Evolutionary conservation across 352 stramenopile genomes (phyloP), one percentile per base, ranked within the genome.

Genomic region (Phytopythium sindhum): DNA sequence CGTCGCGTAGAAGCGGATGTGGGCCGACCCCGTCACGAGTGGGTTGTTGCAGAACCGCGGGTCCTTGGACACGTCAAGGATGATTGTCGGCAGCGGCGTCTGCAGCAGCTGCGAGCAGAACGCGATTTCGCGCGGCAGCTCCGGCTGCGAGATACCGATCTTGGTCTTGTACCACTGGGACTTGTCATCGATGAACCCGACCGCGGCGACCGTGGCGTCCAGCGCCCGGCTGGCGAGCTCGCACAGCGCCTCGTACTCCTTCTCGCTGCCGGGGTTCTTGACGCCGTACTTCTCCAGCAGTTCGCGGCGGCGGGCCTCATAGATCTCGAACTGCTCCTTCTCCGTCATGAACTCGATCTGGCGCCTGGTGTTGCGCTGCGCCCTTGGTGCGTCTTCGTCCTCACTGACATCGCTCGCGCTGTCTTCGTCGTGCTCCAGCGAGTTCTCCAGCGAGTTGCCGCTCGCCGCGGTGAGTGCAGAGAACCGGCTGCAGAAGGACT

Each of bases 1-100:
- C 2, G 77, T 80, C 11, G 96, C 96, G 70, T 98, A 98, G 69
- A 98, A 98, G 7, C 93, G 85, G 60, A 98, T 96, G 69, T 88
- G 73, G 3, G 91, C 89, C 23, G 78, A 80, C 37, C 93, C 91
- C 0, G 78, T 95, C 14, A 98, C 93, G 11, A 98, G 73, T 39
- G 86, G 79, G 65, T 97, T 97, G 11, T 84, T 56, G 17, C 64
- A 65, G 68, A 98, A 98, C 4, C 93, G 83, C 24, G 66, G 48
- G 69, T 98, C 94, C 56, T 88, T 73, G 1, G 74, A 72, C 7
- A 83, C 81, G 66, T 98, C 90, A 55, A 88, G 81, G 23, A 98
- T 73, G 51, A 94, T 75, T 0, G 86, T 94, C 19, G 85, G 75
- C 2, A 76, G 64, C 6, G 66, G 60, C 8, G 66, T 79, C 29